These are phyloP conservation scores for Hypoxylon rubiginosum DNA, from an alignment of 2,329 filamentous ascomycete species.

Conservation along the genomic window DNA sequence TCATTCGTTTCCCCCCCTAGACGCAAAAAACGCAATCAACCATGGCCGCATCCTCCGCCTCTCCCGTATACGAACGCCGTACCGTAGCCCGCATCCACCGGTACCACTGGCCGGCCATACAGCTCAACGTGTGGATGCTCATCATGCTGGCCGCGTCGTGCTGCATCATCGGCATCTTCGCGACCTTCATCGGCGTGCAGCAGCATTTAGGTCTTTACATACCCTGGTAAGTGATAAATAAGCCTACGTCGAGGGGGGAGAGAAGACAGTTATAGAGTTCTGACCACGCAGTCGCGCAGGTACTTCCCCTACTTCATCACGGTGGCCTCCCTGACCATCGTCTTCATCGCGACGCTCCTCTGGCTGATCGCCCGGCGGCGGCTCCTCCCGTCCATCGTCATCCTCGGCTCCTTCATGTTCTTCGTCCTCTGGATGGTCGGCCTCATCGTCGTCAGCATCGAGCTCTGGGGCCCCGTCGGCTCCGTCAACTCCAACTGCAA, in stretches of 20 bases:
- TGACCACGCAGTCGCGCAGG: slow-evolving; percentile 56
- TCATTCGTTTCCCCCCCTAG: background rate
- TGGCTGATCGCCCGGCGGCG: slow-evolving; percentile 72
- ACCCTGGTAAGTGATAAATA: slow-evolving; percentile 73
- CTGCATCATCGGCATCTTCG: slow-evolving; percentile 72
- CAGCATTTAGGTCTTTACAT: slow-evolving; percentile 65
- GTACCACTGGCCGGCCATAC: slow-evolving; percentile 77
- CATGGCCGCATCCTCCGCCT: slow-evolving; percentile 56
- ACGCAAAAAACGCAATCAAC: slow-evolving; percentile 13
- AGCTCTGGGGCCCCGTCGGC: slow-evolving; percentile 73
- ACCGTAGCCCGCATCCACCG: slow-evolving; percentile 62
- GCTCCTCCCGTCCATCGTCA: slow-evolving; percentile 71
- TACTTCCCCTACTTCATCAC: slow-evolving; percentile 77
- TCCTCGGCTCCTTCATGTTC: slow-evolving; percentile 74
- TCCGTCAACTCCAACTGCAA: slow-evolving; percentile 72
- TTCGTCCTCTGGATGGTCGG: slow-evolving; percentile 78
- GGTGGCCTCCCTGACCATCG: slow-evolving; percentile 69
- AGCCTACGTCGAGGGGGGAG: too few relatives aligned
- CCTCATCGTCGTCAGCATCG: slow-evolving; percentile 70
- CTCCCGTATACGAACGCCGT: slow-evolving; percentile 60
- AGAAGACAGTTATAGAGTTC: background rate
- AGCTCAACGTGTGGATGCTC: slow-evolving; percentile 76
- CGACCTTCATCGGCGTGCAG: slow-evolving; percentile 71
- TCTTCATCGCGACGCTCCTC: slow-evolving; percentile 76
- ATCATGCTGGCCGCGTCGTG: slow-evolving; percentile 72